phyloP scores from a whole-genome alignment of 345 rosid species.

The Salix brachista region DNA sequence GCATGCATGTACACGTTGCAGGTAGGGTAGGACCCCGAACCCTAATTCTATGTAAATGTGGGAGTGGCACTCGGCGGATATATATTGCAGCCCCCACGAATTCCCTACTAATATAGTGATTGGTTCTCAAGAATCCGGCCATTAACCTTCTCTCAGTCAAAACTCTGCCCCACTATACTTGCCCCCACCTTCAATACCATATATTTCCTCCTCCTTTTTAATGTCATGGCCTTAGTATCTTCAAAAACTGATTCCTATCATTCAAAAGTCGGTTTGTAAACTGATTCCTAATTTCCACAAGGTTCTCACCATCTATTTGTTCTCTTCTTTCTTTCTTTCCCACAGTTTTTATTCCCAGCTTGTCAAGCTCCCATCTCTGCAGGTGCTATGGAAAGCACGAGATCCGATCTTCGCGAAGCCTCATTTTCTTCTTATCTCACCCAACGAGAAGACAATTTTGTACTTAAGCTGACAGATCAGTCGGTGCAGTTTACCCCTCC shows the following conservation, averaged over 20 bases:
- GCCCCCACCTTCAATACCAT: background rate
- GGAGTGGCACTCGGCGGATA: no score
- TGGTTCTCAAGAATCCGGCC: no score
- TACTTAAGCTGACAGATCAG: conserved; percentile 26
- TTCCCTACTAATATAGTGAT: no score
- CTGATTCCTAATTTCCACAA: background rate
- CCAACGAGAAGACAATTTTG: conserved; percentile 29
- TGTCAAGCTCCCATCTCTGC: background rate
- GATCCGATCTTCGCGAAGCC: conserved; percentile 29
- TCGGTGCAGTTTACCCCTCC: conserved; percentile 21
- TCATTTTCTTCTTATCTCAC: conserved; percentile 39
- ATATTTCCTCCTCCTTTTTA: background rate
- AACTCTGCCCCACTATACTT: conserved; percentile 3
- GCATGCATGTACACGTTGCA: no score
- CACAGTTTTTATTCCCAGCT: background rate
- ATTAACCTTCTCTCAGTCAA: background rate
- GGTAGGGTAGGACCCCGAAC: no score
- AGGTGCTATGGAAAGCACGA: conserved; percentile 28
- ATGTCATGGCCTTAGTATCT: conserved; percentile 8
- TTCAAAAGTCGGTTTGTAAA: conserved; percentile 5
- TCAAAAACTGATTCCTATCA: background rate
- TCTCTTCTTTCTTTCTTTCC: no score
- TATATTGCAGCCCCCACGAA: no score
- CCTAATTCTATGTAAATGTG: no score
- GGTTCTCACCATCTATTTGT: background rate